phyloP scores from a whole-genome alignment of 2,329 filamentous ascomycete species.

The Knufia petricola region DNA sequence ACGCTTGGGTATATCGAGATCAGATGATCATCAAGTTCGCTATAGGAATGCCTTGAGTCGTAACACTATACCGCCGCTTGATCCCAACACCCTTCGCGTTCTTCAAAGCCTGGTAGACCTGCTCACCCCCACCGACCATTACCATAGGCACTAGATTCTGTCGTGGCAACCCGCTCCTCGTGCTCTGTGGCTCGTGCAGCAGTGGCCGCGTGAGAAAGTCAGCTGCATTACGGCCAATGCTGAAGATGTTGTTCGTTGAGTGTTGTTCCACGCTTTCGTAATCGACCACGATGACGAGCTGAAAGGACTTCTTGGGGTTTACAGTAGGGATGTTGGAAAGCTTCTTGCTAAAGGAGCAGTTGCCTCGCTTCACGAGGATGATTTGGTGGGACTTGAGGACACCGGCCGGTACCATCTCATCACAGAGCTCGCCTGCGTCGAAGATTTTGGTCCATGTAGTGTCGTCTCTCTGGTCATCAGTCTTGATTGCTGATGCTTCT shows the following conservation, averaged over 20 bases:
- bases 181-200: slow-evolving; percentile 64
- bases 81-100: slow-evolving; percentile 61
- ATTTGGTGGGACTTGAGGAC: slow-evolving; percentile 56
- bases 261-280: slow-evolving; percentile 26
- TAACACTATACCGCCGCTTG: slow-evolving; percentile 66
- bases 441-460: slow-evolving; percentile 59
- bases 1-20: too few relatives aligned
- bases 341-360: slow-evolving; percentile 77
- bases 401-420: slow-evolving; percentile 43
- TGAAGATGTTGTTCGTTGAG: slow-evolving; percentile 24
- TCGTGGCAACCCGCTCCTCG: slow-evolving; percentile 58
- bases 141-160: slow-evolving; percentile 70
- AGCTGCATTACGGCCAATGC: not conserved
- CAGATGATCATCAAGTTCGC: slow-evolving; percentile 60
- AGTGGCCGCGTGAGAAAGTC: slow-evolving; percentile 52
- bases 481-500: slow-evolving; percentile 31
- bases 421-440: slow-evolving; percentile 51
- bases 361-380: slow-evolving; percentile 71
- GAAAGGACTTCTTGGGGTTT: slow-evolving; percentile 52
- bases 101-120: slow-evolving; percentile 54
- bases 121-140: slow-evolving; percentile 65
- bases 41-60: slow-evolving; percentile 70
- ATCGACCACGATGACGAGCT: slow-evolving; percentile 67
- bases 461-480: slow-evolving; percentile 22
- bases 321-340: slow-evolving; percentile 75